Percentiles rank a stretch among this genome's conserved stretches.
Evolutionary conservation across 192 early-diverging fungal species (phyloP).

Genomic region (Backusella morwellensis): DNA sequence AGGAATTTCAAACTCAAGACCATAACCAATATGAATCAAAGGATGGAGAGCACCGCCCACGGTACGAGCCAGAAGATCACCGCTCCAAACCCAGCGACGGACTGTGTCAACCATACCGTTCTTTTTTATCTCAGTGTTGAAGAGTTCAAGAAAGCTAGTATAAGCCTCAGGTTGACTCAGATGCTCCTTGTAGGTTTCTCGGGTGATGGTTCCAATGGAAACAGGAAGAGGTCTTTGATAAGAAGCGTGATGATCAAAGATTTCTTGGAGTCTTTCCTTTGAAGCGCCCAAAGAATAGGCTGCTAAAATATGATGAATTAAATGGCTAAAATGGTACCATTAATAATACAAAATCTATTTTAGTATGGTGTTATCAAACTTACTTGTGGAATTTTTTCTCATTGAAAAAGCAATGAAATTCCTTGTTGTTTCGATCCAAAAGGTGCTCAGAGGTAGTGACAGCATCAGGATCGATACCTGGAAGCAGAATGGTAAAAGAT

Average conservation of each 20-base stretch:
- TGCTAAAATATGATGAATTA: slow-evolving; percentile 55
- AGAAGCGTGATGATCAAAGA: slow-evolving; percentile 45
- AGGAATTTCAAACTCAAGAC: slow-evolving; percentile 56
- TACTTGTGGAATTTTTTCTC: slow-evolving; percentile 52
- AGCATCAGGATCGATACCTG: slow-evolving; percentile 45
- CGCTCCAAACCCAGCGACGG: slow-evolving; percentile 44
- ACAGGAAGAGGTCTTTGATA: slow-evolving; percentile 27
- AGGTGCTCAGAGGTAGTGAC: slow-evolving; percentile 39
- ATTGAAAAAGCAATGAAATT: slow-evolving; percentile 58
- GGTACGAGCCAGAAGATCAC: slow-evolving; percentile 38
- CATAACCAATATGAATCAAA: slow-evolving; percentile 63
- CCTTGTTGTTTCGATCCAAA: slow-evolving; percentile 44
- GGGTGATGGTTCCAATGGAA: slow-evolving; percentile 34
- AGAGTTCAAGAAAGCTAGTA: slow-evolving; percentile 47
- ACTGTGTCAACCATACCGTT: slow-evolving; percentile 38
- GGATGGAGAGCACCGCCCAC: slow-evolving; percentile 58
- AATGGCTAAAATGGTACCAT: slow-evolving; percentile 32
- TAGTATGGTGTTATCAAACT: background rate
- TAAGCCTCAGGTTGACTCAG: slow-evolving; percentile 41
- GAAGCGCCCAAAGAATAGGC: slow-evolving; percentile 51
- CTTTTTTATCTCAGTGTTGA: slow-evolving; percentile 40
- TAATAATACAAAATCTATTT: background rate
- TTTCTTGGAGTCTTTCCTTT: slow-evolving; percentile 44
- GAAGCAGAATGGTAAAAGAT: slow-evolving; percentile 16
- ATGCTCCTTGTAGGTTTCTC: slow-evolving; percentile 35